Conservation (phyloP, 345 rosid genomes). For the Stellera chamaejasme region DNA sequence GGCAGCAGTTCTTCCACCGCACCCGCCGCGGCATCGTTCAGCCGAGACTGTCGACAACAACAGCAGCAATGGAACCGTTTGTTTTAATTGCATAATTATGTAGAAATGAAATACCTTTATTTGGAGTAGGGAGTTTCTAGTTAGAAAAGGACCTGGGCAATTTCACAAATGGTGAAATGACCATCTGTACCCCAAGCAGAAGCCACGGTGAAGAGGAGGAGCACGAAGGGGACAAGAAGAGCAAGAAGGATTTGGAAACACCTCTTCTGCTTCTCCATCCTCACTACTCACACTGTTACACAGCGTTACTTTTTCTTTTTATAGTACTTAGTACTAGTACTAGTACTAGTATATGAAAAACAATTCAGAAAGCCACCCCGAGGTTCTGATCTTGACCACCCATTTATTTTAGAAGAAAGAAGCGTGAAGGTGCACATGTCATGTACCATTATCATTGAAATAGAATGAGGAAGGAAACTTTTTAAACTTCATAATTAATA, state of each 20-base stretch:
- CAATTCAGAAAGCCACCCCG: background rate
- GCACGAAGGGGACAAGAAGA: conserved; percentile 13
- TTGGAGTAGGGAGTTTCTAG: background rate
- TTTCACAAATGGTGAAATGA: conserved; percentile 52
- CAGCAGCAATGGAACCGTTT: background rate
- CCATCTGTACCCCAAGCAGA: conserved; percentile 71
- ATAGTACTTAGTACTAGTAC: no score
- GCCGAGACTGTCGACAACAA: conserved; percentile 33
- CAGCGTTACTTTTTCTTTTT: background rate
- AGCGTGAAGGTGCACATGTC: no score
- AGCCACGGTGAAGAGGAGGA: conserved; percentile 18
- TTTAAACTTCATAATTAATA: no score
- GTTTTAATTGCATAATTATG: background rate
- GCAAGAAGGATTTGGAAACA: conserved; percentile 2
- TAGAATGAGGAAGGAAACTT: no score
- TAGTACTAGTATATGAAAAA: no score
- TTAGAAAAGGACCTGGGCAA: conserved; percentile 49
- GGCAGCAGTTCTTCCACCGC: conserved; percentile 61
- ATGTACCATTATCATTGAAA: no score
- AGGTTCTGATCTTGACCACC: no score
- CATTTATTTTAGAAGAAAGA: no score
- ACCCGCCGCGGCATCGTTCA: conserved; percentile 42
- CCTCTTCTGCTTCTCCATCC: background rate
- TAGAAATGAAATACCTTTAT: background rate
- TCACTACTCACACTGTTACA: background rate